Evolutionary conservation across 2,329 filamentous ascomycete genomes (phyloP).

Genomic region (Sarocladium strictum): DNA sequence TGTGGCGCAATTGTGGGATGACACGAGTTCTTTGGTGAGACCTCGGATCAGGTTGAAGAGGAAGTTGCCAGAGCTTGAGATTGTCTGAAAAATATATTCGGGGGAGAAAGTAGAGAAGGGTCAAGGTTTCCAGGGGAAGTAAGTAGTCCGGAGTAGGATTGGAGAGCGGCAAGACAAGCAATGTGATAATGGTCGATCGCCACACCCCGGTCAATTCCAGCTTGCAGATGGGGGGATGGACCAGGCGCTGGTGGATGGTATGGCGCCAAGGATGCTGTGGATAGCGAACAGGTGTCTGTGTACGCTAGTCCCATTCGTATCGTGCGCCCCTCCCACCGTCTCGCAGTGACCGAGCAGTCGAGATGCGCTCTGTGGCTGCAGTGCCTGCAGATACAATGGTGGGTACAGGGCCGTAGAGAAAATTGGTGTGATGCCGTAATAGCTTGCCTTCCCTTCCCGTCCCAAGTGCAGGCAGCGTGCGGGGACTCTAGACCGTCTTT

Average conservation of each 20-base stretch:
- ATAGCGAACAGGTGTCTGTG: slow-evolving; percentile 6
- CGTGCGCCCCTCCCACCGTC: slow-evolving; percentile 9
- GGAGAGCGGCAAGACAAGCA: slow-evolving; percentile 4
- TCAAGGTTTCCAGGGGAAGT: slow-evolving; percentile 1
- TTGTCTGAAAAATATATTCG: not conserved
- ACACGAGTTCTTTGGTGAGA: not conserved
- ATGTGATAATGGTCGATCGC: slow-evolving; percentile 5
- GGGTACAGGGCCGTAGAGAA: not conserved
- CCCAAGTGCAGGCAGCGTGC: not conserved
- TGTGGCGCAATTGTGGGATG: no score
- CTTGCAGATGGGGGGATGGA: not conserved
- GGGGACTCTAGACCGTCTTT: slow-evolving; percentile 7
- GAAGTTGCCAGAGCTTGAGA: not conserved
- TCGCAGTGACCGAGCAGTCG: slow-evolving; percentile 1
- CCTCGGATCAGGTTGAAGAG: not conserved
- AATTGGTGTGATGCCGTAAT: slow-evolving; percentile 8
- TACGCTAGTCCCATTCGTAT: slow-evolving; percentile 8
- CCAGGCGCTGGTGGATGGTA: not conserved
- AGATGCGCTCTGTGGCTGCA: not conserved
- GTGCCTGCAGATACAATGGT: no score
- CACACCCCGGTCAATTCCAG: slow-evolving; percentile 3
- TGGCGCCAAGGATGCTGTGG: slow-evolving; percentile 1
- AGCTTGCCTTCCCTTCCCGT: not conserved
- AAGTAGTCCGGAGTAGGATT: not conserved
- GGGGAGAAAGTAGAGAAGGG: not conserved